phyloP scores from a whole-genome alignment of 306 rosid species.

The Ochetophila trinervis region DNA sequence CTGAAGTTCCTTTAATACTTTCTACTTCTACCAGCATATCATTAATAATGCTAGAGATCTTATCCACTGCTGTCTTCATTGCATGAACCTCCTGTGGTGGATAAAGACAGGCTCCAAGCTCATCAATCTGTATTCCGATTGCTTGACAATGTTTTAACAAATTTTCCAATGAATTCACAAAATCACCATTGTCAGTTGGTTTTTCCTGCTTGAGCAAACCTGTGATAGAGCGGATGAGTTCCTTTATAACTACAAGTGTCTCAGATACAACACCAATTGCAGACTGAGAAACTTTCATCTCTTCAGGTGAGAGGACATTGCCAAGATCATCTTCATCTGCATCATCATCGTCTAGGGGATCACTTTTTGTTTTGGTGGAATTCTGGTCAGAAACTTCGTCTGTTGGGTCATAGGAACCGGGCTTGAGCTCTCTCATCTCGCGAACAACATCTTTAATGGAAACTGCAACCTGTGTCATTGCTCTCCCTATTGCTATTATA shows the following conservation, averaged over 20 bases:
- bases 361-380: constrained; percentile 26
- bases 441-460: constrained; percentile 88
- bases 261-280: constrained; percentile 57
- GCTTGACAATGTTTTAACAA: constrained; percentile 63
- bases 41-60: constrained; percentile 52
- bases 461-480: constrained; percentile 76
- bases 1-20: constrained; percentile 49
- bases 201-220: constrained; percentile 68
- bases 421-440: constrained; percentile 90
- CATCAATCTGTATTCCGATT: constrained; percentile 68
- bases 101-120: constrained; percentile 86
- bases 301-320: constrained; percentile 77
- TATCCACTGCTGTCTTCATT: constrained; percentile 45
- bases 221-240: constrained; percentile 72
- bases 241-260: constrained; percentile 54
- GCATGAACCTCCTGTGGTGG: constrained; percentile 79
- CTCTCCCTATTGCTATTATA: constrained; percentile 79
- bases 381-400: constrained; percentile 33
- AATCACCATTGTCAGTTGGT: constrained; percentile 36
- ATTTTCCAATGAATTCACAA: constrained; percentile 71
- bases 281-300: constrained; percentile 70
- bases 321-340: constrained; percentile 67
- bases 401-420: constrained; percentile 36
- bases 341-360: constrained; percentile 36
- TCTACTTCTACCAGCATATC: constrained; percentile 42